Conservation (phyloP, 2,329 filamentous ascomycete species). For the Penicillium decumbens region DNA sequence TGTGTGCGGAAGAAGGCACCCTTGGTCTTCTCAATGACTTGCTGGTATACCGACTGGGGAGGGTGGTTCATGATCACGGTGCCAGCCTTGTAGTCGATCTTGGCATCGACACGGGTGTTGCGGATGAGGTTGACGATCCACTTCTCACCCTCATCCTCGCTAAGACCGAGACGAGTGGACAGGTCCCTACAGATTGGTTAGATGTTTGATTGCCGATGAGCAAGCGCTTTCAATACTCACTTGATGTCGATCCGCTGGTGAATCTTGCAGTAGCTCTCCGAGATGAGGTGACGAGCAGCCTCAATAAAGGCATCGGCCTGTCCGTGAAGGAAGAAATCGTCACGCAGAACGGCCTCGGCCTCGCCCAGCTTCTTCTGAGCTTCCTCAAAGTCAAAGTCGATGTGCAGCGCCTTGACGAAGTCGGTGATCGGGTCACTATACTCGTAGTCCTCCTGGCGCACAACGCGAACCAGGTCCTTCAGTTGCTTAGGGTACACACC, state of each 20-base stretch:
- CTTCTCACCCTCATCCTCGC: conserved; percentile 95
- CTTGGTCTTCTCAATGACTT: conserved; percentile 98
- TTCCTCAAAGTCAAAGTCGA: conserved; percentile 96
- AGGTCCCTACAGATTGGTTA: conserved; percentile 60
- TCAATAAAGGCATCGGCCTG: conserved; percentile 87
- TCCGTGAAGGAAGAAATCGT: conserved; percentile 90
- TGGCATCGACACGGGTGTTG: conserved; percentile 93
- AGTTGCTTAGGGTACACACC: conserved; percentile 94
- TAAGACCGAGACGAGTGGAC: conserved; percentile 82
- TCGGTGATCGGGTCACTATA: conserved; percentile 94
- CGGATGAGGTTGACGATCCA: conserved; percentile 99
- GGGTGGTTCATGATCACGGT: conserved; percentile 99
- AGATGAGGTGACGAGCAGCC: conserved; percentile 90
- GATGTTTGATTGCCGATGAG: neutral
- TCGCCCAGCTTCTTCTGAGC: conserved; percentile 81
- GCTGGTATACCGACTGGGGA: conserved; percentile 96
- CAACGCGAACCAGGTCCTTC: conserved; percentile 92
- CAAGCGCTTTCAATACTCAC: conserved; percentile 39
- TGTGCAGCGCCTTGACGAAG: conserved; percentile 92
- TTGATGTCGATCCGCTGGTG: conserved; percentile 98
- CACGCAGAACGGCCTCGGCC: conserved; percentile 84
- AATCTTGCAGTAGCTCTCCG: conserved; percentile 99
- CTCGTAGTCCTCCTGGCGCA: conserved; percentile 96
- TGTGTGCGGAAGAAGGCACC: conserved; percentile 98
- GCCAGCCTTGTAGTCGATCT: conserved; percentile 98